phyloP scores from a whole-genome alignment of 352 stramenopile species.

The Pythium utonaiense region DNA sequence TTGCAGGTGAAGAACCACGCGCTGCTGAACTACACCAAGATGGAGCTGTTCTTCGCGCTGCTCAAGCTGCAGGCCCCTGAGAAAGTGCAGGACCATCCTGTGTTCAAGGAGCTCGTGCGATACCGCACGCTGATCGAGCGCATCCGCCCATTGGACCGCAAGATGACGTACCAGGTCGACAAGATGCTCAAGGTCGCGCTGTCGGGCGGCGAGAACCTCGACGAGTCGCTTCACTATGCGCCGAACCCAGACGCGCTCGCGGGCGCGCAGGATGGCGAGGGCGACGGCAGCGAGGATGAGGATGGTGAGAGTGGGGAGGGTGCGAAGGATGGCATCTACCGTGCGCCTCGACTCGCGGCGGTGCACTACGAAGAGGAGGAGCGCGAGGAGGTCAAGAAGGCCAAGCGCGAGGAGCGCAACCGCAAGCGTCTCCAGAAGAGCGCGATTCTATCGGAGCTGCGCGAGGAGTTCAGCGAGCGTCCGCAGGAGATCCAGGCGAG shows the following conservation, averaged over 20 bases:
- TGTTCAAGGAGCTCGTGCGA: constrained; percentile 84
- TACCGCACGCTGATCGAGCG: constrained; percentile 84
- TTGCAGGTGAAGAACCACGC: constrained; percentile 88
- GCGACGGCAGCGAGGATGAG: constrained; percentile 38
- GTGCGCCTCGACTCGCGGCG: constrained; percentile 64
- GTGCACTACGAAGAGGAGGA: constrained; percentile 87
- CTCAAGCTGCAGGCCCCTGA: constrained; percentile 80
- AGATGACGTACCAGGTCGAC: constrained; percentile 90
- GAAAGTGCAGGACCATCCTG: constrained; percentile 65
- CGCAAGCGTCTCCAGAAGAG: constrained; percentile 82
- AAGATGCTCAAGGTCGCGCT: constrained; percentile 88
- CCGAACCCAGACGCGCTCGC: constrained; percentile 74
- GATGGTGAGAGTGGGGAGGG: constrained; percentile 13
- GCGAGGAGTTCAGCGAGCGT: constrained; percentile 83
- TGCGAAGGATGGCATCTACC: constrained; percentile 71
- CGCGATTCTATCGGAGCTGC: constrained; percentile 78
- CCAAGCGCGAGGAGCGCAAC: constrained; percentile 76
- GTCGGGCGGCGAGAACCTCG: constrained; percentile 62
- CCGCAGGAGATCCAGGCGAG: constrained; percentile 67
- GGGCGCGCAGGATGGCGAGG: constrained; percentile 40
- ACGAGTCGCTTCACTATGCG: constrained; percentile 77
- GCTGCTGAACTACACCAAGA: constrained; percentile 82
- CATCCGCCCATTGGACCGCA: constrained; percentile 78
- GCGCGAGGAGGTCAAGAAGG: constrained; percentile 69
- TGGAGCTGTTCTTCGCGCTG: constrained; percentile 82